These are phyloP conservation scores for Areca catechu DNA, from an alignment of 176 grass and related monocot species.

Conservation along the genomic window DNA sequence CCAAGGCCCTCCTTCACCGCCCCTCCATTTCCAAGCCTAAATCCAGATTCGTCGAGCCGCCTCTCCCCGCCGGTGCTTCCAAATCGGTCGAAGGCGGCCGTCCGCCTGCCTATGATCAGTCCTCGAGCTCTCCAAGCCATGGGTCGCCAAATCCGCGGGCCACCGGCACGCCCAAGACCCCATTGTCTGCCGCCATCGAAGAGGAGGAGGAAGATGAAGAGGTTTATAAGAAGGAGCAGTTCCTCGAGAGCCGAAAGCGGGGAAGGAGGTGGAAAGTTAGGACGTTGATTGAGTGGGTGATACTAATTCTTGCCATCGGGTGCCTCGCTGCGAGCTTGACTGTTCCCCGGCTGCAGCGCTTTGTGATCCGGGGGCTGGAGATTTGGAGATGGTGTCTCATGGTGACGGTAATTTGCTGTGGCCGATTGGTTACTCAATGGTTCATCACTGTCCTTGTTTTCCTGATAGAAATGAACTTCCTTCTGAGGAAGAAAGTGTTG, in stretches of 20 bases:
- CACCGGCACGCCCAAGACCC: constrained; percentile 1
- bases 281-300: constrained; percentile 27
- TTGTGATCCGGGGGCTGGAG: constrained; percentile 46
- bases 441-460: constrained; percentile 51
- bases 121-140: neutral
- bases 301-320: constrained; percentile 57
- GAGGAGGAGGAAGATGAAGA: constrained; percentile 66
- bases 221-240: constrained; percentile 38
- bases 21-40: constrained; percentile 8
- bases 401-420: constrained; percentile 65
- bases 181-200: constrained; percentile 9
- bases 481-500: constrained; percentile 82
- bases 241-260: neutral
- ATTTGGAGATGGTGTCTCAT: constrained; percentile 98
- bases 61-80: neutral
- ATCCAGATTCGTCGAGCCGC: constrained; percentile 8
- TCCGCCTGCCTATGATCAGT: too few relatives aligned
- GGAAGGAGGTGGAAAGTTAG: constrained; percentile 35
- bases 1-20: neutral
- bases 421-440: constrained; percentile 67
- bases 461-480: constrained; percentile 83
- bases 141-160: constrained; percentile 2
- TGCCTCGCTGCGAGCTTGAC: constrained; percentile 61
- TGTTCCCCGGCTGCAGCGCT: constrained; percentile 24
- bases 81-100: neutral